Conservation (phyloP, 1,284 basidiomycete genomes). For the Ceratobasidium sp. region DNA sequence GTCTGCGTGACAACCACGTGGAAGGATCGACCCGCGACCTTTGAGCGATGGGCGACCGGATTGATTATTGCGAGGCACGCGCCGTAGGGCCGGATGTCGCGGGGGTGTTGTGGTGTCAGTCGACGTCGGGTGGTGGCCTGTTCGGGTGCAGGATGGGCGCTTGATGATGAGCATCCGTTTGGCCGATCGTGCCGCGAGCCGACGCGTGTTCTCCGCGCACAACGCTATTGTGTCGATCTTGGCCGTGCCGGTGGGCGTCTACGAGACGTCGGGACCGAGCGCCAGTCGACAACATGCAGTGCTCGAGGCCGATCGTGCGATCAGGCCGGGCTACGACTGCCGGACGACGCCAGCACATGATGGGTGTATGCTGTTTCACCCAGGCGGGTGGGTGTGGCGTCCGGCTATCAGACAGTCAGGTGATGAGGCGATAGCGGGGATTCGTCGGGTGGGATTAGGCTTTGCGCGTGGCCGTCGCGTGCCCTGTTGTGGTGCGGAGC, state of each 20-base stretch:
- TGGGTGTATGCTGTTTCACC: slow-evolving; percentile 17
- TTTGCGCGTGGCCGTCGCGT: slow-evolving; percentile 24
- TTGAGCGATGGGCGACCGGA: not conserved
- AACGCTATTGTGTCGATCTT: too few relatives aligned
- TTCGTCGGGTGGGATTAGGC: slow-evolving; percentile 39
- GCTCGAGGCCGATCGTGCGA: too few relatives aligned
- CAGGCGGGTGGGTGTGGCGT: slow-evolving; percentile 1
- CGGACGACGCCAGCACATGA: slow-evolving; percentile 19
- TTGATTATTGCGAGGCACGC: slow-evolving; percentile 11
- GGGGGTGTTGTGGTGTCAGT: not conserved
- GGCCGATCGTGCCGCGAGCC: not conserved
- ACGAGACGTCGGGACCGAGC: too few relatives aligned
- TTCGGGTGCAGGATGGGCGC: too few relatives aligned
- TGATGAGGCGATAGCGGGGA: slow-evolving; percentile 28
- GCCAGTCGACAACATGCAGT: too few relatives aligned
- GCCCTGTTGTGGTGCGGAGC: not conserved
- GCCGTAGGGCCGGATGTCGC: not conserved
- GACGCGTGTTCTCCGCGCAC: too few relatives aligned
- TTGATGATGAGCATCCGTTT: too few relatives aligned
- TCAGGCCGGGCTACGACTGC: too few relatives aligned
- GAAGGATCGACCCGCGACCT: slow-evolving; percentile 20
- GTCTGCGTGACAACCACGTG: slow-evolving; percentile 29
- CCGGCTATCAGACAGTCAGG: slow-evolving; percentile 14
- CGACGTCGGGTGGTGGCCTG: not conserved
- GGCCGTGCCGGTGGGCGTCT: too few relatives aligned